A percentile compares a stretch with the other conserved stretches of the same genome.
Evolutionary conservation across 1,284 basidiomycete species (phyloP).

Genomic region (Naganishia cerealis): DNA sequence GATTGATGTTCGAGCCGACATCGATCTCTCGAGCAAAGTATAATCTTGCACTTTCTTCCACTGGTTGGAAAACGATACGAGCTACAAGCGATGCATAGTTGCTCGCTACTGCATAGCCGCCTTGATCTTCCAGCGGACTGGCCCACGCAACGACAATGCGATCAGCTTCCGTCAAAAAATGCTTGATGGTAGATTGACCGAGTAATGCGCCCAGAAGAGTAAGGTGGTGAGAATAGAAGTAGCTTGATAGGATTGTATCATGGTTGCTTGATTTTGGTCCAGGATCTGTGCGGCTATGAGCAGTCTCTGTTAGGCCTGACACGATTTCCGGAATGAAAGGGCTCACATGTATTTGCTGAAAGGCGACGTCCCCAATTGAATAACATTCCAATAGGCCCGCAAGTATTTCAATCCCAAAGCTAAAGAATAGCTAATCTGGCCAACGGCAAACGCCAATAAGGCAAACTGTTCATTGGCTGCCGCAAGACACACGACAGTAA

Average conservation of each 20-base stretch:
- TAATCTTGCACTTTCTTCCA: constrained; percentile 83
- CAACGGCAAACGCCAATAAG: constrained; percentile 76
- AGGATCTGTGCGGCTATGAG: constrained; percentile 1
- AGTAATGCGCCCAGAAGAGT: constrained; percentile 64
- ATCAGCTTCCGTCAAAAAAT: constrained; percentile 92
- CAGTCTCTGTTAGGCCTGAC: neutral
- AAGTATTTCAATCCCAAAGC: constrained; percentile 49
- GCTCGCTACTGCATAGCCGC: constrained; percentile 87
- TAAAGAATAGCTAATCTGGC: constrained; percentile 71
- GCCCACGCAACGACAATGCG: constrained; percentile 81
- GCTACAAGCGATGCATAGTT: constrained; percentile 92
- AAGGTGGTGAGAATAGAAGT: constrained; percentile 23
- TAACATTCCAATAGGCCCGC: constrained; percentile 5
- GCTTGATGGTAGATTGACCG: constrained; percentile 83
- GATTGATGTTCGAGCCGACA: neutral
- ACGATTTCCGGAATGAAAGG: neutral
- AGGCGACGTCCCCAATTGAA: neutral
- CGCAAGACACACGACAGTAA: constrained; percentile 65
- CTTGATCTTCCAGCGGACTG: constrained; percentile 80
- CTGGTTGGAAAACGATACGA: constrained; percentile 84
- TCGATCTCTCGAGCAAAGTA: constrained; percentile 75
- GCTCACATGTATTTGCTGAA: constrained; percentile 12
- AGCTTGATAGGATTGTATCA: neutral
- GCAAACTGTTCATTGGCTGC: constrained; percentile 57
- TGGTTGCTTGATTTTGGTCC: neutral